Conservation (phyloP, 2,329 filamentous ascomycete genomes). For the Cryoendolithus antarcticus region DNA sequence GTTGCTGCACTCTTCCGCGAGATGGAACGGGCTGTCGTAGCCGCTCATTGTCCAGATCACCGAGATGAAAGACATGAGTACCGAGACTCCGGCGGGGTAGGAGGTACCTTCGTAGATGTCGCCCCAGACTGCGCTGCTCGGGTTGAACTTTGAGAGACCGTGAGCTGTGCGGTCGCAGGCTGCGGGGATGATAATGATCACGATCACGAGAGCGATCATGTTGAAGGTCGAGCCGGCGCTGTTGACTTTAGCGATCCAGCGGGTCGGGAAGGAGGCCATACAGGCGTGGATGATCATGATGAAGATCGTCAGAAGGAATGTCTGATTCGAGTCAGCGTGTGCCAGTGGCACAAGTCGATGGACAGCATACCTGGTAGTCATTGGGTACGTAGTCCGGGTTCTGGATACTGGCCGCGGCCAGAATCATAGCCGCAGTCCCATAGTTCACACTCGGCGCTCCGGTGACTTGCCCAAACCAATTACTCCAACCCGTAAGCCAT, state of each 20-base stretch:
- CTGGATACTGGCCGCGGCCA: conserved; percentile 56
- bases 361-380: conserved; percentile 40
- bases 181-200: conserved; percentile 57
- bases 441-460: conserved; percentile 57
- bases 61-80: conserved; percentile 59
- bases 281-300: conserved; percentile 56
- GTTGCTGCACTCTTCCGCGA: conserved; percentile 66
- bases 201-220: conserved; percentile 52
- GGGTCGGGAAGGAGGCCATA: conserved; percentile 59
- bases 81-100: conserved; percentile 53
- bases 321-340: conserved; percentile 13
- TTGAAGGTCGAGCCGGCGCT: conserved; percentile 60
- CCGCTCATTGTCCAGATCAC: conserved; percentile 46
- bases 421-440: conserved; percentile 55
- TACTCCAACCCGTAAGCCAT: conserved; percentile 59
- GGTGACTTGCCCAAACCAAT: conserved; percentile 57
- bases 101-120: conserved; percentile 54
- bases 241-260: conserved; percentile 59
- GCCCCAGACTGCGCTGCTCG: conserved; percentile 50
- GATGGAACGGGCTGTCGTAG: conserved; percentile 58
- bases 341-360: no score
- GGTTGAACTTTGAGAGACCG: conserved; percentile 45
- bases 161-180: conserved; percentile 39
- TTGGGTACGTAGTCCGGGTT: conserved; percentile 52
- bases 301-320: conserved; percentile 53